Percentiles rank a stretch among this genome's conserved stretches.
Evolutionary conservation across 176 grass and related monocot species (phyloP).

Genomic region (Juncus inflexus): DNA sequence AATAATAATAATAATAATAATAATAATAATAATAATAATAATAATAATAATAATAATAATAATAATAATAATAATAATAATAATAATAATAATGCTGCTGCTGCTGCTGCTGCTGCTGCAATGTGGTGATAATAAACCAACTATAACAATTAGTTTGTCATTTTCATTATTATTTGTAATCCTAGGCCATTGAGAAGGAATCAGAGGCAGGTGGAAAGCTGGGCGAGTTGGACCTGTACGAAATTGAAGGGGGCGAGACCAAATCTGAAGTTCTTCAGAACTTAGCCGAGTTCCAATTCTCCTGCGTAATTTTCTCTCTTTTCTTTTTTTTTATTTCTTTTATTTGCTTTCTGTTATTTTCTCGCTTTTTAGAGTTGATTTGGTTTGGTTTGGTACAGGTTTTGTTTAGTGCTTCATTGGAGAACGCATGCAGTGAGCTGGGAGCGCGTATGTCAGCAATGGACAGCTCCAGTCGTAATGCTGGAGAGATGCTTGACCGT

Average conservation of each 20-base stretch:
- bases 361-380: neutral
- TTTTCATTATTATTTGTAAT: neutral
- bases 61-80: no score
- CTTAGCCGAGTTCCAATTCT: constrained; percentile 89
- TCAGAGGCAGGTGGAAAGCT: constrained; percentile 77
- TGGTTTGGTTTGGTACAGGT: constrained; percentile 40
- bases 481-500: constrained; percentile 91
- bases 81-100: no score
- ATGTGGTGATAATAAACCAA: no score
- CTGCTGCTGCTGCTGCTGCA: no score
- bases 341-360: neutral
- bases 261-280: constrained; percentile 97
- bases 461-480: constrained; percentile 97
- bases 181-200: constrained; percentile 65
- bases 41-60: no score
- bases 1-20: no score
- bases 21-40: no score
- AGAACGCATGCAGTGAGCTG: constrained; percentile 92
- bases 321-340: constrained; percentile 11
- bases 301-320: constrained; percentile 56
- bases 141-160: no score
- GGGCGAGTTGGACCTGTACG: constrained; percentile 67
- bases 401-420: constrained; percentile 77
- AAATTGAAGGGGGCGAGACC: constrained; percentile 95
- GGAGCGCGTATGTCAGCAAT: constrained; percentile 94